Base-by-base conservation (phyloP, 176 grass and related monocot genomes). In the Dendrocalamus sinicus region DNA sequence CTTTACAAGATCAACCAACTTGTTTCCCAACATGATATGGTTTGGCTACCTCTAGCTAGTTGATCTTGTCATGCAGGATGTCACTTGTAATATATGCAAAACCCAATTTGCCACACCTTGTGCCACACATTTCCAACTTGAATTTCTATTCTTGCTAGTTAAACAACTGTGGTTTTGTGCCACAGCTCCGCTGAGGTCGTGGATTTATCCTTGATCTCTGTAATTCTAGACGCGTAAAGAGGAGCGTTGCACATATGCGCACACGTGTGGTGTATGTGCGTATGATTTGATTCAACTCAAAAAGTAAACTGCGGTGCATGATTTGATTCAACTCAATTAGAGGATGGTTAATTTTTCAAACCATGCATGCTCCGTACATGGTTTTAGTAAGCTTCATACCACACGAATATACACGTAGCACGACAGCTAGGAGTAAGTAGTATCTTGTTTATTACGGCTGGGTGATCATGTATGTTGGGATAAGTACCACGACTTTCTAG, bases 401-500 rank as follows among this genome's bases (percentile, higher is more conserved):
- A 55, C 77, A 70, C 55, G 71, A 76, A 70, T 63, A 39, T 28
- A 68, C 67, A 83, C 80, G 80, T 90, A 83, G 10, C 30, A 13
- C 74, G 68, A 59, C 80, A 90, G 74, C 79, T 87, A 77, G 67
- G 10, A 57, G 77, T 23, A 30, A 48, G 76, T 15, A 57, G 24
- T 10, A 51, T 83, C 9, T 90, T 79, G 48, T 87, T 68, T 79
- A 87, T 68, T 74, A 87, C 59, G 4, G 80, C n/a, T 83, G 9
- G 20, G 67, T 83, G 66, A 90, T 43, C 64, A 82, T 45, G 35
- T 63, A 68, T 70, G 78, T 46, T 73, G 73, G 79, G 88, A 86
- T 83, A 86, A 89, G 54, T 78, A 59, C 79, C 28, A 19, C 2
- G 77, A 63, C 72, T 52, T 75, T 51, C 16, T 69, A 76, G 55